Evolutionary conservation across 495 filamentous ascomycete species (phyloP), one percentile per base, ranked within the genome.

Genomic region (Penicillium pulvis): DNA sequence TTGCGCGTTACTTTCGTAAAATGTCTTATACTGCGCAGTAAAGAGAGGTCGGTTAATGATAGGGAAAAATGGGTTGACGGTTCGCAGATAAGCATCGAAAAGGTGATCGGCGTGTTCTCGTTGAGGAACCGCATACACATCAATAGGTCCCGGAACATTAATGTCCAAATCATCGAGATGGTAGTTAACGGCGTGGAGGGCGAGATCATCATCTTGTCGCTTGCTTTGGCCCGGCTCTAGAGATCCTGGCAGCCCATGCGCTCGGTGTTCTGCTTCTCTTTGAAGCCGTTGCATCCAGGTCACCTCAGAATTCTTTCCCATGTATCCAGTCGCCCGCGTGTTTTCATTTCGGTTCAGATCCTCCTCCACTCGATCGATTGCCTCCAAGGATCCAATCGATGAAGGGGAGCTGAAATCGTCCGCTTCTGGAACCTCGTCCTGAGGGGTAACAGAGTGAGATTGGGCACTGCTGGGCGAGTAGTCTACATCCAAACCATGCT

Each of bases 221-320:
- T 73, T 60, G 28, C 57, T 68, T 16, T 63, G 64, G 6, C 65
- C 66, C 33, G 64, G 59, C 31, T 75, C 77, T 42, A 71, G 61
- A 5, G 63, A 63, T 6, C 71, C 70, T 16, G 73, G 65, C 17
- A 75, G 50, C 53, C 67, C 66, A 59, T 63, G 61, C 8, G 71
- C 62, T 42, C 75, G 69, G 51, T 74, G 66, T 26, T 74, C 70
- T 16, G 69, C 68, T 53, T 78, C 71, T 60, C 65, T 66, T 43
- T 75, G 69, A 14, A 78, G 58, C 50, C 75, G 67, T 66, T 84
- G 83, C 61, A 87, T 79, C 86, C 87, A 89, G 28, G 75, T 79
- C 14, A 88, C 67, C 51, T 87, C 85, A 0, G 85, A 89, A 51
- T 82, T 86, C 59, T 87, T 87, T 12, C 87, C 87, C 67, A 87